Evolutionary conservation across 1,284 basidiomycete species (phyloP).

Genomic region (Rhodotorula mucilaginosa): DNA sequence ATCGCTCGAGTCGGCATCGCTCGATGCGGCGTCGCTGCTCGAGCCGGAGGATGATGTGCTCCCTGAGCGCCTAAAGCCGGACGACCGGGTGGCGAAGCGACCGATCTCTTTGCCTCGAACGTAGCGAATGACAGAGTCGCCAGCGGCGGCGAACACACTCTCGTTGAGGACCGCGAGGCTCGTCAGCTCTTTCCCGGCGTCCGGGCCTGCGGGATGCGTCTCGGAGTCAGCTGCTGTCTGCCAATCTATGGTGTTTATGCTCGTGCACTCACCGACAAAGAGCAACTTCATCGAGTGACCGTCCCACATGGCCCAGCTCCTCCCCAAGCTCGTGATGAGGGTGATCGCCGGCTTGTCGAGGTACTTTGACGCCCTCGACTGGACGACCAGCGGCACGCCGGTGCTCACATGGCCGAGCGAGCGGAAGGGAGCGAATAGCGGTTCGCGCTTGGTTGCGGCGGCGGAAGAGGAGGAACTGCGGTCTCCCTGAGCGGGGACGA

Average conservation of each 20-base stretch:
- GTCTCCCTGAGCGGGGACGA: background rate
- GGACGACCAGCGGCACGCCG: constrained; percentile 82
- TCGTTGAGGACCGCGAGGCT: constrained; percentile 80
- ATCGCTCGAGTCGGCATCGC: background rate
- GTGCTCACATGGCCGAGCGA: constrained; percentile 91
- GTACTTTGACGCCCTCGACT: constrained; percentile 74
- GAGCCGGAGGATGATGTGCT: background rate
- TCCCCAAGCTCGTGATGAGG: constrained; percentile 83
- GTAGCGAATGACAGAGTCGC: constrained; percentile 66
- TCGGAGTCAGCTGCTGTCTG: background rate
- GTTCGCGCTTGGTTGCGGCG: constrained; percentile 4
- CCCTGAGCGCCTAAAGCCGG: background rate
- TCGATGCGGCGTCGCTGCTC: background rate
- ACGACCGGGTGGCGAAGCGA: constrained; percentile 16
- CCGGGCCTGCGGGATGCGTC: constrained; percentile 61
- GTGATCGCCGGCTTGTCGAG: constrained; percentile 39
- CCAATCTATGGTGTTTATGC: too few relatives aligned
- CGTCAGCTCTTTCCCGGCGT: constrained; percentile 69
- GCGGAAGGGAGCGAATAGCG: constrained; percentile 89
- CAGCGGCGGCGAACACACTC: constrained; percentile 76
- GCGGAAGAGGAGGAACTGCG: background rate
- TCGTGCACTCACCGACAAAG: constrained; percentile 69
- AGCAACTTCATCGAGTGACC: constrained; percentile 86
- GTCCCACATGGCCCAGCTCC: constrained; percentile 95
- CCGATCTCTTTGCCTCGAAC: constrained; percentile 78